Evolutionary conservation across 371 early-diverging fungal genomes (phyloP), one percentile per base, ranked within the genome.

Genomic region (Mucor mucedo): DNA sequence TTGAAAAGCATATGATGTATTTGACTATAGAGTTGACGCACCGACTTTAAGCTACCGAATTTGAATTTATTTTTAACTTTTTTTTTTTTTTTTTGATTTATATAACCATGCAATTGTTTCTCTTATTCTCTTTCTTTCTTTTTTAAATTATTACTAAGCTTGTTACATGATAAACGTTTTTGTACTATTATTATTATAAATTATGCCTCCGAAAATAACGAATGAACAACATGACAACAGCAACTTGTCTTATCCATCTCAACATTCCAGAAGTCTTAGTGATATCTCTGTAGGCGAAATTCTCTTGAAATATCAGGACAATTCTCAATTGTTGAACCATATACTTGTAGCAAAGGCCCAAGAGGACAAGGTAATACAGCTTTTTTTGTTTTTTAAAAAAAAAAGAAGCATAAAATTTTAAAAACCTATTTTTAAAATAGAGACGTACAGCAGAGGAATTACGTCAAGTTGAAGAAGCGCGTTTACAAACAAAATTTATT

Each of bases 21-120:
- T 40, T 30, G 30, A 50, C 29, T 28, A 10, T 16, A 38, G 47
- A 47, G 56, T 61, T 69, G 50, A 52, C 48, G 58, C 60, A 67
- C 71, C 71, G 65, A 71, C 61, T 63, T 69, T 71, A 67, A 67
- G 68, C 71, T 67, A 71, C 71, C 71, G 68, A 67, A 64, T 42
- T 55, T 41, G n/a, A 39, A 32, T 62, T 50, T 66, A 61, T 67
- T 64, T 71, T 64, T 61, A 64, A 60, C 38, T 10, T 30, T 35
- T 47, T 58, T 58, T 56, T 56, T 59, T 54, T 55, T 58, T 55
- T 55, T 58, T 58, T 60, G 41, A 56, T 47, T 48, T 65, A 65
- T 65, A 62, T 62, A 62, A 65, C 33, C 55, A 62, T 32, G 52
- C 28, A 28, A 58, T 21, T 29, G 35, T 48, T 52, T 48, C 35